These are phyloP conservation scores for Catunica adiposa DNA, from an alignment of 2,329 filamentous ascomycete genomes.

Conservation along the genomic window DNA sequence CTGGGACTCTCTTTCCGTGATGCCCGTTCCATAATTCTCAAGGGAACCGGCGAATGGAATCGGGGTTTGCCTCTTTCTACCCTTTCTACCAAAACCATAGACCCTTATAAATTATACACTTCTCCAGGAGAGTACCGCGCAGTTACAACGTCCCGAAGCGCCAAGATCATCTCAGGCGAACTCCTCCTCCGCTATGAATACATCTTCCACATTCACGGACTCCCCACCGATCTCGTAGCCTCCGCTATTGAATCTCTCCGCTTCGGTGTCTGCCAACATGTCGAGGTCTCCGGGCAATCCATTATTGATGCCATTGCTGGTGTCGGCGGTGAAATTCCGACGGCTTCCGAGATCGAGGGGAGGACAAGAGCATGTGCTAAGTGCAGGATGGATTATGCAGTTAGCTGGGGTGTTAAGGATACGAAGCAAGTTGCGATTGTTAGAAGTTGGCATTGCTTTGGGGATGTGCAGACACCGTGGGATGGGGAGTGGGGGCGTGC, in stretches of 20 bases:
- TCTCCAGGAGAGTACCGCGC: neutral
- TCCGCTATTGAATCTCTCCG: neutral
- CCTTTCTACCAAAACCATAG: neutral
- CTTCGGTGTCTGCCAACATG: constrained; percentile 6
- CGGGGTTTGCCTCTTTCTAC: neutral
- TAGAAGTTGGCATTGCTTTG: constrained; percentile 8
- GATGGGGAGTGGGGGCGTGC: constrained; percentile 10
- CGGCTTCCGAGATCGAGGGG: neutral
- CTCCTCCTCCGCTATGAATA: neutral
- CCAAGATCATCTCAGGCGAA: neutral
- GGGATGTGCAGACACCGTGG: neutral
- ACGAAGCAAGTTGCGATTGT: neutral
- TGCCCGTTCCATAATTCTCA: constrained; percentile 2
- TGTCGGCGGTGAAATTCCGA: neutral
- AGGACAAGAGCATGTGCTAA: neutral
- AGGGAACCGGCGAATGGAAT: neutral
- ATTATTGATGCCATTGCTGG: neutral
- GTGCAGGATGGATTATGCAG: constrained; percentile 6
- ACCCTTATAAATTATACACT: neutral
- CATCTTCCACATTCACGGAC: constrained; percentile 1
- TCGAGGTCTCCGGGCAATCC: neutral
- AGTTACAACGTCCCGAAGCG: neutral
- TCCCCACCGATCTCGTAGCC: neutral
- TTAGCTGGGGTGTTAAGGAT: neutral
- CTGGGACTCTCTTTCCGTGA: constrained; percentile 10